A percentile compares a stretch with the other conserved stretches of the same genome.
phyloP scores from a whole-genome alignment of 2,329 filamentous ascomycete species.

The Aspergillus floridensis region DNA sequence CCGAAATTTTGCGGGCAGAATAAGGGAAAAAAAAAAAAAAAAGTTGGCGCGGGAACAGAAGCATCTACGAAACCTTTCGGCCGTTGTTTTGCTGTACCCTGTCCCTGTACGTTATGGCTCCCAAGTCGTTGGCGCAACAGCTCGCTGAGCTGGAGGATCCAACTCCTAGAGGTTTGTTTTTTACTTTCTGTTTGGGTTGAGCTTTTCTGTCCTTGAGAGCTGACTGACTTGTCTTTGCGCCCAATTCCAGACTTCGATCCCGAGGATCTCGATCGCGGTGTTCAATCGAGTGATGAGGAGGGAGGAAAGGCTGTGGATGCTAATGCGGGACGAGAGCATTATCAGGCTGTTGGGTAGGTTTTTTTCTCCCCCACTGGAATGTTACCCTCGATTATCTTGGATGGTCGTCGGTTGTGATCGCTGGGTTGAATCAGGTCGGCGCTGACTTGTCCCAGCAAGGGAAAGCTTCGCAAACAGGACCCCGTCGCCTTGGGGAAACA shows the following conservation, averaged over 20 bases:
- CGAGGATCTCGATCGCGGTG: slow-evolving; percentile 62
- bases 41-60: slow-evolving; percentile 20
- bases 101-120: slow-evolving; percentile 25
- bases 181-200: not conserved
- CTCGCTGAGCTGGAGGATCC: slow-evolving; percentile 63
- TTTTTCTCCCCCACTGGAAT: not conserved
- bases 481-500: slow-evolving; percentile 68
- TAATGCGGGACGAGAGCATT: slow-evolving; percentile 76
- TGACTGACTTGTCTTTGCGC: not conserved
- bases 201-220: not conserved
- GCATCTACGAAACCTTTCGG: not conserved
- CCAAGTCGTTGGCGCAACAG: slow-evolving; percentile 59
- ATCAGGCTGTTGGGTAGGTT: slow-evolving; percentile 68
- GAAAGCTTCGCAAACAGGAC: slow-evolving; percentile 74
- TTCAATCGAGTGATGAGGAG: slow-evolving; percentile 55
- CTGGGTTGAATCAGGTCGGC: not conserved
- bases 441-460: slow-evolving; percentile 57
- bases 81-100: too few species aligned
- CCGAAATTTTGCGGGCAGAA: slow-evolving; percentile 20
- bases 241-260: slow-evolving; percentile 69
- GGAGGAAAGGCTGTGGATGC: slow-evolving; percentile 47
- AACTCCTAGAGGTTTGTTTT: slow-evolving; percentile 57
- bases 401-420: not conserved
- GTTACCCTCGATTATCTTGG: not conserved
- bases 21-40: slow-evolving; percentile 19